phyloP scores from a whole-genome alignment of 306 rosid genomes.

The Quercus ilex region DNA sequence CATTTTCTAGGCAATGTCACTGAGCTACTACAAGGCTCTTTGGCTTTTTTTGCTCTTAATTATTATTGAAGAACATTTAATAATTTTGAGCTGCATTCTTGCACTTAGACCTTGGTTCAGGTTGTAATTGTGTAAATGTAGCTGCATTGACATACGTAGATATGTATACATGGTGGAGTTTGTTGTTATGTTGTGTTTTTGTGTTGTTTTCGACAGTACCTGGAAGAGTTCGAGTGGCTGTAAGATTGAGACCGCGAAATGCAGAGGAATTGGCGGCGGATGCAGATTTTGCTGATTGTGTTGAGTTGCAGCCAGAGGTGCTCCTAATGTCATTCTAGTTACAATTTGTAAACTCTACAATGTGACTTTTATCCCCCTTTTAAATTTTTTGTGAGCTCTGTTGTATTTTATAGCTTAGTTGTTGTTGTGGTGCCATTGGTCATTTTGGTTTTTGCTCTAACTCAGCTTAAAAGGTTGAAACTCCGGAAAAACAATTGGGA shows the following conservation, averaged over 20 bases:
- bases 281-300: slow-evolving; percentile 93
- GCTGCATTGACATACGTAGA: neutral
- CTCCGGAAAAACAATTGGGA: slow-evolving; percentile 97
- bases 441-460: slow-evolving; percentile 14
- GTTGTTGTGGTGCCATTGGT: slow-evolving; percentile 1
- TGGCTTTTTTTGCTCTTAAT: too few relatives aligned
- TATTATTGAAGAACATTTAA: neutral
- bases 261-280: slow-evolving; percentile 77
- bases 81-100: neutral
- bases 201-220: slow-evolving; percentile 47
- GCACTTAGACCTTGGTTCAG: neutral
- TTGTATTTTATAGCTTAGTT: neutral
- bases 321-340: slow-evolving; percentile 13
- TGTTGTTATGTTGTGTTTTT: neutral
- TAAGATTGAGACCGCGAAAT: slow-evolving; percentile 84
- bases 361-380: neutral
- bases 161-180: neutral
- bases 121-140: neutral
- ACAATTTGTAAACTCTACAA: neutral
- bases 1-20: too few relatives aligned
- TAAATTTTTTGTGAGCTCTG: neutral
- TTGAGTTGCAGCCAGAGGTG: slow-evolving; percentile 94
- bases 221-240: slow-evolving; percentile 96
- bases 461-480: slow-evolving; percentile 86
- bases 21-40: too few relatives aligned